Evolutionary conservation across 345 rosid genomes (phyloP).

Genomic region (Lepidium africanum): DNA sequence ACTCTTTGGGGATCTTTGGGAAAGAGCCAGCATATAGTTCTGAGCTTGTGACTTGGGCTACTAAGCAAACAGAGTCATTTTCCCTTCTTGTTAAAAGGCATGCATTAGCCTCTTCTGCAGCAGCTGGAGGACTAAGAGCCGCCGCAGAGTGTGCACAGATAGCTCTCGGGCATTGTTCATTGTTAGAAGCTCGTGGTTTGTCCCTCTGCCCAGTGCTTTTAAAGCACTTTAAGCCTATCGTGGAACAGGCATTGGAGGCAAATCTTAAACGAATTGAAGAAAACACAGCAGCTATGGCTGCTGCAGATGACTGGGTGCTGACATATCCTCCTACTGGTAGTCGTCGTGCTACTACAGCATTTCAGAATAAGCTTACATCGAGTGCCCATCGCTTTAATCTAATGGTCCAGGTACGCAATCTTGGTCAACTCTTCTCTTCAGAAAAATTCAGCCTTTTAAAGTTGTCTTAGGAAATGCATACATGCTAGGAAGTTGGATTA

Average conservation of each 20-base stretch:
- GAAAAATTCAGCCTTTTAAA: neutral
- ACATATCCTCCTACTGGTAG: slow-evolving; percentile 52
- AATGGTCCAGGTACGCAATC: slow-evolving; percentile 89
- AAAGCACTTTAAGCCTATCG: slow-evolving; percentile 89
- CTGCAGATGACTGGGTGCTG: slow-evolving; percentile 99
- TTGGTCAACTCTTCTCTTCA: neutral
- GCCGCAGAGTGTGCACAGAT: slow-evolving; percentile 99
- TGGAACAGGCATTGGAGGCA: slow-evolving; percentile 94
- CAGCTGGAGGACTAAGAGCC: slow-evolving; percentile 98
- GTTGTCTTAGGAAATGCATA: neutral
- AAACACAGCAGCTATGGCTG: slow-evolving; percentile 97
- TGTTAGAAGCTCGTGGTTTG: slow-evolving; percentile 91
- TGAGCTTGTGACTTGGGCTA: slow-evolving; percentile 98
- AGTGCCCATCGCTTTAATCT: slow-evolving; percentile 97
- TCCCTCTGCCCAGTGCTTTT: slow-evolving; percentile 85
- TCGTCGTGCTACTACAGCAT: slow-evolving; percentile 68
- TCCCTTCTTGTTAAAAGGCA: slow-evolving; percentile 93
- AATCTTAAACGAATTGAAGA: slow-evolving; percentile 96
- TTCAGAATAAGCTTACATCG: slow-evolving; percentile 84
- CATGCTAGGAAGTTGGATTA: neutral
- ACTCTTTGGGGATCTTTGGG: slow-evolving; percentile 78
- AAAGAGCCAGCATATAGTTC: slow-evolving; percentile 84
- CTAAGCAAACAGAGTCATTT: slow-evolving; percentile 85
- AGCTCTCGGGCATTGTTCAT: slow-evolving; percentile 98
- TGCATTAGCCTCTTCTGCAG: slow-evolving; percentile 94